Evolutionary conservation across 2,329 filamentous ascomycete species (phyloP), one percentile per base, ranked within the genome.

Genomic region (Karstenula rhodostoma): DNA sequence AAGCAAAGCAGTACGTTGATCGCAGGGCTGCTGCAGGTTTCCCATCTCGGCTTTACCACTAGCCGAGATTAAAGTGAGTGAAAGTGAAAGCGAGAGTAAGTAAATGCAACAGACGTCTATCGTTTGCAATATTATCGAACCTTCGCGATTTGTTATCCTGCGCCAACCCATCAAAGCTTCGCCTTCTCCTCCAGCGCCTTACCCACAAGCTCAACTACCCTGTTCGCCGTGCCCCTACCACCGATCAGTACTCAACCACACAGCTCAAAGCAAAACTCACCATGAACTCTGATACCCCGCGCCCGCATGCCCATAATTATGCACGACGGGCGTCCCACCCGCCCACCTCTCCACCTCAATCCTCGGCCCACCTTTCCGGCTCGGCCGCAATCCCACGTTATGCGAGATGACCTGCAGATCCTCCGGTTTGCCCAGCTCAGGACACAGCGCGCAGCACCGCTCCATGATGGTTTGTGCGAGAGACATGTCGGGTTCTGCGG

Each of bases 401-500:
- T 96, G 92, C 12, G 92, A 84, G 54, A 97, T 84, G 19, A 97
- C 83, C 73, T 90, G 88, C 63, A 97, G 76, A 4, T 87, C 90
- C 69, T 92, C 88, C 5, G 74, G 40, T 91, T 86, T 0, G 88
- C 93, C 77, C 65, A 95, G 80, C 64, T 85, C 82, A 0, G 92
- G 92, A 70, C 87, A 86, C 49, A 88, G 76, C 35, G 86, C 84
- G n/a, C 91, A 84, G 33, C 86, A 85, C 22, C 92, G 85, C 78
- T 88, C 87, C 90, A 96, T 94, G 73, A 97, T 96, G n/a, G 93
- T 85, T 54, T 85, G 78, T 0, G 93, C 92, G 6, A 93, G 83
- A 71, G 91, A 90, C 0, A 89, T 88, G 69, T 97, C 93, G 5
- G 90, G 88, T 64, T 90, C 85, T 32, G 87, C 85, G 67, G 94